phyloP scores from a whole-genome alignment of 306 rosid species.

The Pterocarpus macrocarpus region DNA sequence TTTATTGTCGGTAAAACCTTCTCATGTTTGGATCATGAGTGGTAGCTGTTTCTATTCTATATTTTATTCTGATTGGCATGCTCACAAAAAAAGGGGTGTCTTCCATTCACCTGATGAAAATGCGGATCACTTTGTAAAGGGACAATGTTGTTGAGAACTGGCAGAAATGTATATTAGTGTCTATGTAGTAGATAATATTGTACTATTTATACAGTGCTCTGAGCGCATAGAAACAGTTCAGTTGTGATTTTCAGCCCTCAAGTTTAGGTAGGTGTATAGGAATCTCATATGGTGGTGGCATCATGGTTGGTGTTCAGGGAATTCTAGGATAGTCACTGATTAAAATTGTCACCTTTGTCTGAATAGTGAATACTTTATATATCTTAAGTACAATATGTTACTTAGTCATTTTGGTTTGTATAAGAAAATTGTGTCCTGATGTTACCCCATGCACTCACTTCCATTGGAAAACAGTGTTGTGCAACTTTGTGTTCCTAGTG shows the following conservation, averaged over 20 bases:
- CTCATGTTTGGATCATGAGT: slow-evolving; percentile 37
- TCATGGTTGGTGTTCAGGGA: slow-evolving; percentile 31
- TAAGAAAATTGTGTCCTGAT: background rate
- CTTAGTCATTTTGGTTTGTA: background rate
- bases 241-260: slow-evolving; percentile 34
- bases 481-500: background rate
- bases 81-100: slow-evolving; percentile 25
- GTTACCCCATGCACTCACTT: slow-evolving; percentile 1
- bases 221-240: slow-evolving; percentile 21
- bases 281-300: slow-evolving; percentile 23
- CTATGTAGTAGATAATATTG: slow-evolving; percentile 7
- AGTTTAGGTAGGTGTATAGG: slow-evolving; percentile 42
- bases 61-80: slow-evolving; percentile 42
- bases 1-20: slow-evolving; percentile 46
- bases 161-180: slow-evolving; percentile 44
- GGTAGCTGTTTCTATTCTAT: slow-evolving; percentile 38
- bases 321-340: slow-evolving; percentile 32
- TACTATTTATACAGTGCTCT: slow-evolving; percentile 32
- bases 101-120: slow-evolving; percentile 42
- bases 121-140: slow-evolving; percentile 40
- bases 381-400: background rate
- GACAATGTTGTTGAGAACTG: slow-evolving; percentile 2
- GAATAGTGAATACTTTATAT: background rate
- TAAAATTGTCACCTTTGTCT: slow-evolving; percentile 10
- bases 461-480: background rate